Evolutionary conservation across 352 stramenopile genomes (phyloP), one percentile per base, ranked within the genome.

Genomic region (Stephanocyclus meneghinianus): DNA sequence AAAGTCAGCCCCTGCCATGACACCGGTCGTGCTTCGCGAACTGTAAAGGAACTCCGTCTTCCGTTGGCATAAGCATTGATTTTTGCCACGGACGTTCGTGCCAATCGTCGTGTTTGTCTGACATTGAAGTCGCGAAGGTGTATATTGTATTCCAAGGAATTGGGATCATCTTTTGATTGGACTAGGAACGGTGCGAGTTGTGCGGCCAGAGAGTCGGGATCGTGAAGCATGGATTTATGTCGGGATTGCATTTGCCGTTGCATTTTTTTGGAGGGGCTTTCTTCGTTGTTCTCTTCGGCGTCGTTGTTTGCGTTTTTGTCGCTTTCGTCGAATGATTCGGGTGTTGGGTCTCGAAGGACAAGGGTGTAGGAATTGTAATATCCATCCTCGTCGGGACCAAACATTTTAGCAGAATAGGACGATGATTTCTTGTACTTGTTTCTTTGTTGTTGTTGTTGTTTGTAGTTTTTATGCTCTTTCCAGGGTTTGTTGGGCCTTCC

Each of bases 121-220:
- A 85, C 42, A 47, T 85, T 85, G 40, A 85, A 85, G 62, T 81
- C 72, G 30, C 78, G 71, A 26, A 71, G 51, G 44, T 85, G 78
- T 18, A 85, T 55, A 35, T 74, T 75, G 47, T 81, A 84, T 64
- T 84, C 76, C 6, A 62, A 69, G 10, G 42, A 44, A 26, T 72
- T 61, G 30, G 16, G 7, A 32, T 53, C 18, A 1, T 65, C 45
- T 29, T 29, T 29, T 13, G n/a, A 30, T 2, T 57, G 11, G 3
- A 32, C 10, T 30, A 26, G 15, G 26, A 59, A 59, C 7, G n/a
- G 26, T 53, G 66, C 13, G 13, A 45, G 29, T 45, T 68, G 32
- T 68, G 65, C 59, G 2, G 69, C 61, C 21, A 83, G 60, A 56
- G 75, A 78, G 37, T 78, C 74, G 47, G 69, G 75, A 75, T 83